Evolutionary conservation across 2,329 filamentous ascomycete genomes (phyloP).

Genomic region (Drechslera avenae): DNA sequence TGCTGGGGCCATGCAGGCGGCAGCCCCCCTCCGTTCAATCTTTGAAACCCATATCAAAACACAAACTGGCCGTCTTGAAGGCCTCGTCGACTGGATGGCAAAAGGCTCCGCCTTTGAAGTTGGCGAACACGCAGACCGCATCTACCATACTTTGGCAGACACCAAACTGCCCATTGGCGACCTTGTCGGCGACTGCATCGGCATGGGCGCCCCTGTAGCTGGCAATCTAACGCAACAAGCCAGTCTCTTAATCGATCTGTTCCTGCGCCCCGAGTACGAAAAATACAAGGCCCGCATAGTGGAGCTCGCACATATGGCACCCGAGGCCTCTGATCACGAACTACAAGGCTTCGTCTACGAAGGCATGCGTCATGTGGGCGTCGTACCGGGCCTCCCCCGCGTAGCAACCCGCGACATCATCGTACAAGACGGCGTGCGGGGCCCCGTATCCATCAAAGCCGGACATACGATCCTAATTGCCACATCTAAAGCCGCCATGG

Average conservation of each 20-base stretch:
- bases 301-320: slow-evolving; percentile 55
- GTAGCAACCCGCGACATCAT: slow-evolving; percentile 52
- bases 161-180: slow-evolving; percentile 56
- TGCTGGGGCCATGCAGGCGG: slow-evolving; percentile 53
- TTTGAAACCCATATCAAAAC: slow-evolving; percentile 68
- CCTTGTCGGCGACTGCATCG: slow-evolving; percentile 57
- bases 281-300: slow-evolving; percentile 59
- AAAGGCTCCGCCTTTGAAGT: slow-evolving; percentile 62
- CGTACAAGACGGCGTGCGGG: slow-evolving; percentile 58
- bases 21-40: slow-evolving; percentile 71
- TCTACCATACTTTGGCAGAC: slow-evolving; percentile 57
- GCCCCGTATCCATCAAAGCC: slow-evolving; percentile 53
- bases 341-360: slow-evolving; percentile 61
- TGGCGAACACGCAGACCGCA: slow-evolving; percentile 56
- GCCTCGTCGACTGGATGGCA: slow-evolving; percentile 57
- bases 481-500: slow-evolving; percentile 49
- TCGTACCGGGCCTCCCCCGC: slow-evolving; percentile 59
- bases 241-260: slow-evolving; percentile 59
- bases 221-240: slow-evolving; percentile 60
- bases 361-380: slow-evolving; percentile 60
- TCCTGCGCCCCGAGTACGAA: slow-evolving; percentile 57
- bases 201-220: slow-evolving; percentile 57
- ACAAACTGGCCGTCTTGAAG: slow-evolving; percentile 59
- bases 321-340: slow-evolving; percentile 61
- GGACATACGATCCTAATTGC: slow-evolving; percentile 45